Conservation (phyloP, 768 basidiomycete species). For the Boletus speciosus region DNA sequence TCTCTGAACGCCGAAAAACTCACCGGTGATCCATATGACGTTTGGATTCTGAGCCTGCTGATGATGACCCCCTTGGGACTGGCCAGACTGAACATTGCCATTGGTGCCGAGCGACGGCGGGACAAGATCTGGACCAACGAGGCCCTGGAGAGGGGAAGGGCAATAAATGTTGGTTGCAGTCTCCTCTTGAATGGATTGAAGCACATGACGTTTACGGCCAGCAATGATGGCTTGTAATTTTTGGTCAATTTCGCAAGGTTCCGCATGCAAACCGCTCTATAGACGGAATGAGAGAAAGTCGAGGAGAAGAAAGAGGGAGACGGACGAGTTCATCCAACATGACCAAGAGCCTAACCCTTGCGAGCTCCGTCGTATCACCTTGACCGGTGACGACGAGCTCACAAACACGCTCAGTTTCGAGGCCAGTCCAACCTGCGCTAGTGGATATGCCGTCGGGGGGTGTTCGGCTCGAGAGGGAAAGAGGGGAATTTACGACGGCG, state of each 20-base stretch:
- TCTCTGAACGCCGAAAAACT: slow-evolving; percentile 93
- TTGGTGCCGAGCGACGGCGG: slow-evolving; percentile 35
- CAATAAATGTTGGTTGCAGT: slow-evolving; percentile 97
- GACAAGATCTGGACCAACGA: slow-evolving; percentile 65
- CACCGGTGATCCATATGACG: slow-evolving; percentile 94
- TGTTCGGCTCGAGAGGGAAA: slow-evolving; percentile 68
- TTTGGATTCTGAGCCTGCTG: slow-evolving; percentile 56
- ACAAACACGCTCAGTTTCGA: slow-evolving; percentile 92
- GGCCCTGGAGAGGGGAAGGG: slow-evolving; percentile 84
- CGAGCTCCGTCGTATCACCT: slow-evolving; percentile 87
- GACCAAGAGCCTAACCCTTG: slow-evolving; percentile 84
- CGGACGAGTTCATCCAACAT: slow-evolving; percentile 93
- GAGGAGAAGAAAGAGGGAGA: slow-evolving; percentile 13
- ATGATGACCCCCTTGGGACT: slow-evolving; percentile 20
- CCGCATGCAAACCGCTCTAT: slow-evolving; percentile 88
- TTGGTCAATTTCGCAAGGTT: slow-evolving; percentile 90
- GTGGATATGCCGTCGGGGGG: slow-evolving; percentile 75
- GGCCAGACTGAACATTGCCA: slow-evolving; percentile 32
- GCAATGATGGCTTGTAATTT: slow-evolving; percentile 91
- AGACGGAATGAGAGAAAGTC: background rate
- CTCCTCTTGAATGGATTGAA: slow-evolving; percentile 95
- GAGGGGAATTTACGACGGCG: slow-evolving; percentile 85
- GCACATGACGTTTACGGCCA: slow-evolving; percentile 77
- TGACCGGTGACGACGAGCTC: slow-evolving; percentile 88
- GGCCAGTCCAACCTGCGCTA: slow-evolving; percentile 79